Percentiles rank a stretch among this genome's conserved stretches.
These are phyloP conservation scores for Cicer chorassanicum DNA, from an alignment of 306 rosid species.

Conservation along the genomic window DNA sequence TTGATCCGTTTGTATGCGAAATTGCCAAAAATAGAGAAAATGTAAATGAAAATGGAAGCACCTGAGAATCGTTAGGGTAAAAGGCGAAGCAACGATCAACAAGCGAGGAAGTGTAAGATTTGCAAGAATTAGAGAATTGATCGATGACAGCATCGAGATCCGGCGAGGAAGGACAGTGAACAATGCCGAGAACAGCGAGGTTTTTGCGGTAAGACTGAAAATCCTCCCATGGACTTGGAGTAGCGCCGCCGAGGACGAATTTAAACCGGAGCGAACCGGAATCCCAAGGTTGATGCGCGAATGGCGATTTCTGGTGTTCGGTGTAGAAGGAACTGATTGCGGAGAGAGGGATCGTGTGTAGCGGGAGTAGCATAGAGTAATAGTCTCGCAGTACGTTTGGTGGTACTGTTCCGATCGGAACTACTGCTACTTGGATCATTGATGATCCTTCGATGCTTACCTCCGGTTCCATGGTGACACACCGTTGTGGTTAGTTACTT, in stretches of 20 bases:
- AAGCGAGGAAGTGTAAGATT: slow-evolving; percentile 71
- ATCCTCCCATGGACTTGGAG: slow-evolving; percentile 95
- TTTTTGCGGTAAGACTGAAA: slow-evolving; percentile 90
- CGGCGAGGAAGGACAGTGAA: slow-evolving; percentile 92
- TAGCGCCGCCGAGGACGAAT: slow-evolving; percentile 82
- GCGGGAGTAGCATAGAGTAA: slow-evolving; percentile 76
- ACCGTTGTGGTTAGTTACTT: not conserved
- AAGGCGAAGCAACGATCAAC: slow-evolving; percentile 90
- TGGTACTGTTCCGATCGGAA: slow-evolving; percentile 84
- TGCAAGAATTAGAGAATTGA: slow-evolving; percentile 57
- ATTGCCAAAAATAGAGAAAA: not conserved
- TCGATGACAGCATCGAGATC: slow-evolving; percentile 71
- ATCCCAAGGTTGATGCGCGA: slow-evolving; percentile 91
- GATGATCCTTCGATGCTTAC: slow-evolving; percentile 89
- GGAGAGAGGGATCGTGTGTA: slow-evolving; percentile 82
- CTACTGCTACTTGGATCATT: slow-evolving; percentile 86
- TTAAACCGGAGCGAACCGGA: slow-evolving; percentile 83
- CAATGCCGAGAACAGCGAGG: slow-evolving; percentile 80
- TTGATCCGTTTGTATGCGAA: not conserved
- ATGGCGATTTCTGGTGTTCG: slow-evolving; percentile 93
- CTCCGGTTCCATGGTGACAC: slow-evolving; percentile 79
- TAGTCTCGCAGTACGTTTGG: slow-evolving; percentile 71
- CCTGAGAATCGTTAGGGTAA: slow-evolving; percentile 92
- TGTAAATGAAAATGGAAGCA: not conserved
- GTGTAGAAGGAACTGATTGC: slow-evolving; percentile 88